Evolutionary conservation across 2,329 filamentous ascomycete genomes (phyloP).

Genomic region (Penicillium sp.): DNA sequence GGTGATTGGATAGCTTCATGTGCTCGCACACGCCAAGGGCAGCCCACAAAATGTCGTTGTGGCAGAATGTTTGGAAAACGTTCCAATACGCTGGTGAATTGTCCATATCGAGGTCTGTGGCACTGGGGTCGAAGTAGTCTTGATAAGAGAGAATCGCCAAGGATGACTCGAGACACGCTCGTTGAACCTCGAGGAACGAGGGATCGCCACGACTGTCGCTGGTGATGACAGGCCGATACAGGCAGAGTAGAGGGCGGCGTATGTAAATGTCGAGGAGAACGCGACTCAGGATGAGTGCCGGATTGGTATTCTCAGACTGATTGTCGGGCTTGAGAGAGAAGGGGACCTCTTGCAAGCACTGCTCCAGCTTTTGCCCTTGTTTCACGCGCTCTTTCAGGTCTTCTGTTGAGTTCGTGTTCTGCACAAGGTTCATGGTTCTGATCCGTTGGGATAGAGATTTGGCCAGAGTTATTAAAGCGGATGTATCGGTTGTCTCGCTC

Average conservation of each 20-base stretch:
- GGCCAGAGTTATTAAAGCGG: constrained; percentile 13
- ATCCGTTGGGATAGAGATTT: constrained; percentile 18
- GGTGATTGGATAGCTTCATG: constrained; percentile 19
- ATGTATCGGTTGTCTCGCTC: constrained; percentile 16
- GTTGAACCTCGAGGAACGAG: constrained; percentile 20
- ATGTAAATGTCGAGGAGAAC: constrained; percentile 31
- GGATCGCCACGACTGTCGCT: constrained; percentile 12
- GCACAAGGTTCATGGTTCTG: constrained; percentile 11
- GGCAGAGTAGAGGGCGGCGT: constrained; percentile 30
- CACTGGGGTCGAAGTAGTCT: constrained; percentile 33
- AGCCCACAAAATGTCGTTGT: constrained; percentile 31
- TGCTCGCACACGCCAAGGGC: constrained; percentile 32
- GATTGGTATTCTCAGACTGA: background rate
- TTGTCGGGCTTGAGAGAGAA: constrained; percentile 4
- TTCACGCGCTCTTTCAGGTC: constrained; percentile 11
- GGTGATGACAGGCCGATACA: constrained; percentile 27
- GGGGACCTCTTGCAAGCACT: constrained; percentile 12
- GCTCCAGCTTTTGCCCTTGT: constrained; percentile 10
- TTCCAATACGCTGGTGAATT: constrained; percentile 25
- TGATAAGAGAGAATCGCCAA: constrained; percentile 30
- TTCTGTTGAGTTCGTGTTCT: constrained; percentile 4
- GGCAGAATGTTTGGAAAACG: constrained; percentile 30
- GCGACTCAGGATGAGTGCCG: constrained; percentile 12
- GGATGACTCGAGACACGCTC: constrained; percentile 26
- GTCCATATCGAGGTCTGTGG: constrained; percentile 26